Evolutionary conservation across 805 yeast genomes (phyloP), one percentile per base, ranked within the genome.

Genomic region (Pichia cephalocereana): DNA sequence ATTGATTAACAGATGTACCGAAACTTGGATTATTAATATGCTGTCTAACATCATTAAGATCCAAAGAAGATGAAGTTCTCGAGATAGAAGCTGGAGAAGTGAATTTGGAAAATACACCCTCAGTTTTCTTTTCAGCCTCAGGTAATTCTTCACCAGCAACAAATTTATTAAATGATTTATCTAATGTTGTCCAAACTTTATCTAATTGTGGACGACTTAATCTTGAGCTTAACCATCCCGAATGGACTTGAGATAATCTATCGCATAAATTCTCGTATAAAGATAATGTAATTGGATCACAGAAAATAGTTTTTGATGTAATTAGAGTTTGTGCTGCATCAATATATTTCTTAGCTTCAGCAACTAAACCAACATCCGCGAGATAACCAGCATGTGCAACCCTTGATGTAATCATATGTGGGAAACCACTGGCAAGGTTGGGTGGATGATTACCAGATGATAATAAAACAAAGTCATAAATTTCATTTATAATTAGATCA

Each of bases 181-280:
- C 96, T 41, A 87, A 65, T 40, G 84, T 90, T 11, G 93, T 91
- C 96, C 96, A 87, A 46, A 88, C 82, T 60, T 79, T 83, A 56
- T 89, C 95, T 19, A 62, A 40, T 23, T 60, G 59, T 1, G 66
- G 62, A 39, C 61, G 59, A 12, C 62, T 60, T 17, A 64, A 46
- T 41, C 59, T 62, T 57, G 82, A 80, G 14, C 86, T 83, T 54
- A 89, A 76, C 97, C 96, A 90, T 6, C 89, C 75, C 31, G 77
- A 75, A 23, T 58, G 61, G 5, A 69, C 57, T 27, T 73, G 77
- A 8, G 77, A 69, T 26, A 79, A 57, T 54, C 81, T 71, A 49
- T 70, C 71, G 38, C 69, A 60, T 52, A 80, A 63, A 8, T 63
- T 64, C 17, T 67, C 68, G 31, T 74, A 57, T 2, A 65, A 62